These are phyloP conservation scores for Monosporascus sp. DNA, from an alignment of 2,329 filamentous ascomycete genomes.

Conservation along the genomic window DNA sequence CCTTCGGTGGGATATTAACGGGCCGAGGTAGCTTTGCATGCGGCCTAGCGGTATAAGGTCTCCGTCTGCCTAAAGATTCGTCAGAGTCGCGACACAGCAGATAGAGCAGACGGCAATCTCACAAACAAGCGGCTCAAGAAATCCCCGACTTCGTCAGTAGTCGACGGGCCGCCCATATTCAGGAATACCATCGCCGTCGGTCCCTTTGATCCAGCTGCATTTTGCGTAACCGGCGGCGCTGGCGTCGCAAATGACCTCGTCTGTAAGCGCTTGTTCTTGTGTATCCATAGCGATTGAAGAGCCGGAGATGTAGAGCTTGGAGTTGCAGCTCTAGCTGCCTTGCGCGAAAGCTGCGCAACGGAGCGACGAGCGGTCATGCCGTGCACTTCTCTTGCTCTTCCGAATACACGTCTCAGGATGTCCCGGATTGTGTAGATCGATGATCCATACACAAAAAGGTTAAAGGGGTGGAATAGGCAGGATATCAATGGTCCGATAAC, in stretches of 20 bases:
- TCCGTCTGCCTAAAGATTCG: constrained; percentile 64
- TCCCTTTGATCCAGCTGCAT: constrained; percentile 64
- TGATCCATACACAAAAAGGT: too few relatives aligned
- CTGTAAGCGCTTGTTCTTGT: constrained; percentile 27
- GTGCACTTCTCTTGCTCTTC: background rate
- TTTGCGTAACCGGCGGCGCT: constrained; percentile 74
- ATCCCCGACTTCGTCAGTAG: constrained; percentile 77
- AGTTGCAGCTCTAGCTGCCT: constrained; percentile 19
- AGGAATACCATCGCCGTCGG: constrained; percentile 98
- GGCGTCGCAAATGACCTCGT: constrained; percentile 52
- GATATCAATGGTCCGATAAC: background rate
- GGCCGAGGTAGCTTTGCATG: constrained; percentile 84
- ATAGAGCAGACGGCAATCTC: constrained; percentile 29
- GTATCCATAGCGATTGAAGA: constrained; percentile 11
- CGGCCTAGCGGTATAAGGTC: constrained; percentile 95
- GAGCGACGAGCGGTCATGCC: constrained; percentile 37
- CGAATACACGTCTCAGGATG: too few relatives aligned
- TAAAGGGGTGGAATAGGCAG: background rate
- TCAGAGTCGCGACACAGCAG: constrained; percentile 10
- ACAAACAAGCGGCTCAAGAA: constrained; percentile 93
- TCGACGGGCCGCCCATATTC: constrained; percentile 97
- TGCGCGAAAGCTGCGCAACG: constrained; percentile 31
- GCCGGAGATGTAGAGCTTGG: constrained; percentile 20
- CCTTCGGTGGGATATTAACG: constrained; percentile 76
- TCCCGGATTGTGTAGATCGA: background rate